Conservation (phyloP, 2,329 filamentous ascomycete species). For the Alternaria postmessia region DNA sequence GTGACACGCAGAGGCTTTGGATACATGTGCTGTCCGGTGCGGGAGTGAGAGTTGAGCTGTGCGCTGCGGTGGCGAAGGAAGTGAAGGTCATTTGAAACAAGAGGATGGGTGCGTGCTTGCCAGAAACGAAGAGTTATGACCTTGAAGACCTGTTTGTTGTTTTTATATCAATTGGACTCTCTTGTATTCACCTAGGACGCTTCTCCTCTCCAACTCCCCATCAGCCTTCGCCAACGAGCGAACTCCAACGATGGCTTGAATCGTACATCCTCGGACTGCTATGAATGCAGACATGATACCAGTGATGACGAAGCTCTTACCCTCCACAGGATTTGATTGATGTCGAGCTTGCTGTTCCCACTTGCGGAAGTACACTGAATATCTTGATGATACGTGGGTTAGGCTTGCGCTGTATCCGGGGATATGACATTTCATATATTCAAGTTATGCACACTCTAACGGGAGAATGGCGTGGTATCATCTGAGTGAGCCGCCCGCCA, state of each 20-base stretch:
- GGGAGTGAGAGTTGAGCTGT: conserved; percentile 85
- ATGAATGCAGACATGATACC: neutral
- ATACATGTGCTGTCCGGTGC: conserved; percentile 90
- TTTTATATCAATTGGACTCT: neutral
- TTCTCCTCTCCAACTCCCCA: neutral
- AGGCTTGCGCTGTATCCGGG: neutral
- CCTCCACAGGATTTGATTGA: neutral
- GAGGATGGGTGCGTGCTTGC: neutral
- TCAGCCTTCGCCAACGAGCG: neutral
- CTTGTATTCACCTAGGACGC: neutral
- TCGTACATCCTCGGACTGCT: neutral
- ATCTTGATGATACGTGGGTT: too few species aligned
- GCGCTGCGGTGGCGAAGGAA: conserved; percentile 68
- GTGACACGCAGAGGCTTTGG: conserved; percentile 96
- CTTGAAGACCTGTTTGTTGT: neutral
- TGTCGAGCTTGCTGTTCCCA: neutral
- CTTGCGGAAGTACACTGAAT: too few species aligned
- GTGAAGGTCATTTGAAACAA: conserved; percentile 46
- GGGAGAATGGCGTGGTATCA: neutral
- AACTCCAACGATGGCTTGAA: neutral
- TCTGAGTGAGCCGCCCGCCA: neutral
- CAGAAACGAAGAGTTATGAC: neutral
- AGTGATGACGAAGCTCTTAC: neutral
- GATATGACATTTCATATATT: neutral
- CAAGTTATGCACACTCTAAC: neutral